Percentiles rank a stretch among this genome's conserved stretches.
Evolutionary conservation across 2,329 filamentous ascomycete genomes (phyloP).

Genomic region (Zymoseptoria tritici): DNA sequence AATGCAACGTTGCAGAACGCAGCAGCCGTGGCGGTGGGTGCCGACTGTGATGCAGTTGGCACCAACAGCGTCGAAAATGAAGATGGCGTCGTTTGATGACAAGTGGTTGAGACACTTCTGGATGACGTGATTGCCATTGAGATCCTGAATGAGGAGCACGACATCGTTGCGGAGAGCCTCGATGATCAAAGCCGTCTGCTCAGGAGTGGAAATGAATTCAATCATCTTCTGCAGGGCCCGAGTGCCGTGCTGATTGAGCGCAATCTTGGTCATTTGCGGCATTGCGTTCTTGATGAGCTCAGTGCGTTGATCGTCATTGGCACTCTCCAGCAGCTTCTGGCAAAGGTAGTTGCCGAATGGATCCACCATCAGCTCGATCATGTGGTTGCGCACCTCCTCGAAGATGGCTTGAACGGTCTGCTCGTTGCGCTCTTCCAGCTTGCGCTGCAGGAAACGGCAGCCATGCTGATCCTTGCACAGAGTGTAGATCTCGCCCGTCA

Average conservation of each 20-base stretch:
- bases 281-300: conserved; percentile 85
- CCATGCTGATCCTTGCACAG: conserved; percentile 98
- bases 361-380: conserved; percentile 97
- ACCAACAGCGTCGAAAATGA: conserved; percentile 94
- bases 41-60: conserved; percentile 81
- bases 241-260: conserved; percentile 94
- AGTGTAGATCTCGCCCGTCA: conserved; percentile 75
- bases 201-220: conserved; percentile 79
- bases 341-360: conserved; percentile 99
- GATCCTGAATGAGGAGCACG: conserved; percentile 89
- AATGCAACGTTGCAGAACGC: conserved; percentile 94
- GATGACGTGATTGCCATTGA: conserved; percentile 98
- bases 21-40: conserved; percentile 95
- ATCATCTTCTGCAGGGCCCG: conserved; percentile 99
- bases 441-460: conserved; percentile 93
- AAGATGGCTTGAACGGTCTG: conserved; percentile 90
- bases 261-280: conserved; percentile 81
- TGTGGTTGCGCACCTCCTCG: conserved; percentile 83
- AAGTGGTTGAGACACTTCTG: conserved; percentile 98
- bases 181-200: conserved; percentile 83
- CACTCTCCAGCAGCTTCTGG: conserved; percentile 94
- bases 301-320: conserved; percentile 91
- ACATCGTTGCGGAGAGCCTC: conserved; percentile 74
- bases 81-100: conserved; percentile 73
- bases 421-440: conserved; percentile 80